Base-by-base conservation (phyloP, 352 stramenopile genomes). In the Aphanomyces astaci region DNA sequence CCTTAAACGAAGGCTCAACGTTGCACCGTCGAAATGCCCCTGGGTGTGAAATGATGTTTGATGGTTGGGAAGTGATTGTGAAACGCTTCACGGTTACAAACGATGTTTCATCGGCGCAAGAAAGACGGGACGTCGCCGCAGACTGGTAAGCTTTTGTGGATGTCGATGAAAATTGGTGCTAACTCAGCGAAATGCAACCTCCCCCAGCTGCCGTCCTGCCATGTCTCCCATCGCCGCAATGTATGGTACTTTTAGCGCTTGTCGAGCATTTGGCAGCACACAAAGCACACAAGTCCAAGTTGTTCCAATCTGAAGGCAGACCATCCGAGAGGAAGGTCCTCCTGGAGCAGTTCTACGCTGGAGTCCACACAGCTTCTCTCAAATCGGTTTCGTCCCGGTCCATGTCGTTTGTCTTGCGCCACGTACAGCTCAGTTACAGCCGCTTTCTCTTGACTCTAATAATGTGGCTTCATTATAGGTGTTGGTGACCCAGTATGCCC, bases 211-310 rank as follows among this genome's bases (percentile, higher is more conserved):
- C 5, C 13, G 33, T 27, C 17, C n/a, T 65, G 24, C 56, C 56
- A 17, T 11, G 17, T n/a, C 33, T 65, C 11, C 24, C 32, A 4
- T 11, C 27, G n/a, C 33, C 56, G 7, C 32, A 65, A 13, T 65
- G 56, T 25, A 4, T 9, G 17, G 56, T 65, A 0, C 36, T 65
- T 3, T 11, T 53, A 5, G 56, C 56, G 13, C 27, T 65, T 48
- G 36, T 65, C 36, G 40, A 65, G 28, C 56, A 65, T 17, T 24
- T 65, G 15, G 36, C 25, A 22, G 32, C 36, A 2, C 27, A 52
- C 56, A 65, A 65, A 30, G 56, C 56, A 2, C 56, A 65, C 33
- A 65, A 65, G 33, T 17, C 25, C 4, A 65, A 65, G 15, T 36
- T 65, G 3, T 65, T 65, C 36, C 22, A 46, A 36, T 30, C 36